Conservation (phyloP, 1,284 basidiomycete genomes). For the Earliella scabrosa region DNA sequence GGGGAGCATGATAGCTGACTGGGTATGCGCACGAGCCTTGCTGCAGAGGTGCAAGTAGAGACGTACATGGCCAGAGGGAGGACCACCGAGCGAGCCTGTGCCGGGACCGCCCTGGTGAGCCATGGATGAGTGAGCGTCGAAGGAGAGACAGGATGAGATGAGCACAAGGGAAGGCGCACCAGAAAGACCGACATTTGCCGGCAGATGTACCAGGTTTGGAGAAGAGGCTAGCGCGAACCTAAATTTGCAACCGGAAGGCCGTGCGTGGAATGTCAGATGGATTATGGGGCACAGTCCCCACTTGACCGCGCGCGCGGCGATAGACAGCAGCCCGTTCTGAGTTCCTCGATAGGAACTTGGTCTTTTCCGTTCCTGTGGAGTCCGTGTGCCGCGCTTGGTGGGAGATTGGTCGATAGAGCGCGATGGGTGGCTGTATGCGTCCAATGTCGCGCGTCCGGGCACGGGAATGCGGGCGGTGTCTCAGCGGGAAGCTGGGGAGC, state of each 20-base stretch:
- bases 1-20: neutral
- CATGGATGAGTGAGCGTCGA: conserved; percentile 11
- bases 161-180: conserved; percentile 11
- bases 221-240: conserved; percentile 6
- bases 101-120: conserved; percentile 30
- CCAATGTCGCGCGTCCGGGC: neutral
- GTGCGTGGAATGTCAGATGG: conserved; percentile 12
- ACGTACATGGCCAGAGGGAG: conserved; percentile 34
- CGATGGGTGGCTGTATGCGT: neutral
- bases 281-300: conserved; percentile 2
- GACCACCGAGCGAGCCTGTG: conserved; percentile 32
- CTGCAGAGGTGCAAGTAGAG: neutral
- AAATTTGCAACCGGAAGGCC: conserved; percentile 17
- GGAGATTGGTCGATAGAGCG: conserved; percentile 3
- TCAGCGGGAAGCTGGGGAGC: neutral
- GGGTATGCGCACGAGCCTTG: neutral
- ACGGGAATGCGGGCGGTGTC: neutral
- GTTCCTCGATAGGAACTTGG: conserved; percentile 4
- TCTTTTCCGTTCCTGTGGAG: conserved; percentile 3
- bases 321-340: conserved; percentile 8
- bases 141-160: conserved; percentile 7
- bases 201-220: conserved; percentile 1
- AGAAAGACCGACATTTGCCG: conserved; percentile 11
- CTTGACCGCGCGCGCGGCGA: conserved; percentile 14
- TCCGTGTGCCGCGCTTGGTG: neutral